phyloP scores from a whole-genome alignment of 257 asterid species.

The Craterostigma plantagineum region DNA sequence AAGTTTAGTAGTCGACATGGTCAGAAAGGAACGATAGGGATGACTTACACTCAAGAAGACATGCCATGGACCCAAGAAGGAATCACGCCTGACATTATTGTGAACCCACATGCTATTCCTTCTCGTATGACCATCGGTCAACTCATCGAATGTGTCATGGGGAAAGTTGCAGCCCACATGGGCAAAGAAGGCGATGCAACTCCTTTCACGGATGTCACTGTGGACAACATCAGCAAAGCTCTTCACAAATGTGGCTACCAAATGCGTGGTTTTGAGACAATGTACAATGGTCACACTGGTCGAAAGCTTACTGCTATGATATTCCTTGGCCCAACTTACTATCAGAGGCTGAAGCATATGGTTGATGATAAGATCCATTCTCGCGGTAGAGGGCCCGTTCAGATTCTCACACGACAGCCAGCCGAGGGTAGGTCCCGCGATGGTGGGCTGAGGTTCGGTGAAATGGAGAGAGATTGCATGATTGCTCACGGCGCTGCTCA shows the following conservation, averaged over 20 bases:
- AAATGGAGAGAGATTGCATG: slow-evolving; percentile 98
- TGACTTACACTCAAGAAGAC: slow-evolving; percentile 97
- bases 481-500: slow-evolving; percentile 98
- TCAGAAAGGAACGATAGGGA: slow-evolving; percentile 93
- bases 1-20: slow-evolving; percentile 94
- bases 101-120: slow-evolving; percentile 94
- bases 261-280: slow-evolving; percentile 95
- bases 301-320: slow-evolving; percentile 65
- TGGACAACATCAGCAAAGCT: slow-evolving; percentile 86
- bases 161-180: slow-evolving; percentile 96
- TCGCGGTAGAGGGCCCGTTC: slow-evolving; percentile 96
- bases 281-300: slow-evolving; percentile 96
- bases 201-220: slow-evolving; percentile 91
- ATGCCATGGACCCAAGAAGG: slow-evolving; percentile 98
- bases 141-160: slow-evolving; percentile 94
- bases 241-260: slow-evolving; percentile 95
- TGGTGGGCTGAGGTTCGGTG: slow-evolving; percentile 95
- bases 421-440: slow-evolving; percentile 97
- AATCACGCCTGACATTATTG: slow-evolving; percentile 75
- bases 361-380: slow-evolving; percentile 94
- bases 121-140: slow-evolving; percentile 98
- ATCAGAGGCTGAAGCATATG: slow-evolving; percentile 97
- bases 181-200: slow-evolving; percentile 98
- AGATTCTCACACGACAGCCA: slow-evolving; percentile 90
- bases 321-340: slow-evolving; percentile 89